Base-by-base conservation (phyloP, 805 yeast genomes). In the Phaffomyces opuntiae region DNA sequence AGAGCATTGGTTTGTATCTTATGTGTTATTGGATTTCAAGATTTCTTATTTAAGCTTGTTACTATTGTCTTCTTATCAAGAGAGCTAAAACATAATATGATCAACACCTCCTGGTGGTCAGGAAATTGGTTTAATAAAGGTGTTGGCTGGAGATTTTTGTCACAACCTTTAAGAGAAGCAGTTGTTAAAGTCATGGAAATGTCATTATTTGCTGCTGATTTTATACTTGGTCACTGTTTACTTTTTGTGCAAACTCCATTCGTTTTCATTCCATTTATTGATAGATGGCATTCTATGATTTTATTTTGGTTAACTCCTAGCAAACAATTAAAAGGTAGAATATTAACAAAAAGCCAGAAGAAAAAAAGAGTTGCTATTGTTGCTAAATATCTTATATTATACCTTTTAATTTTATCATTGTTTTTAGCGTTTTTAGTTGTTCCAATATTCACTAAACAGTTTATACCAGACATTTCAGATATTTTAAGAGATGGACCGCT, bases 31-130 rank as follows among this genome's bases (percentile, higher is more conserved):
- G 61, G 73, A 43, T 53, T 83, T 8, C 90, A 87, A 49, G 68
- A 74, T 21, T 61, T 79, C 44, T n/a, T 84, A 6, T 76, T 83
- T 57, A 77, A 77, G 45, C 41, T 73, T 1, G 44, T 79, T 5
- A 75, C 78, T 0, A 67, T 76, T 1, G 39, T 77, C 0, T 51
- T 81, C 5, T 60, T 86, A 36, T 75, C 85, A 8, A 71, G 83
- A 40, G 96, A 87, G 55, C 73, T 73, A 53, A 74, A 71, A 47
- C 78, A 74, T 51, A 83, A 75, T 50, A 73, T 68, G 39, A 65
- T 86, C 0, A 85, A 82, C 54, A 60, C 75, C 34, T 82, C 90
- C 3, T 83, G 88, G 87, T 84, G 90, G 89, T 75, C 87, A 11
- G 89, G 90, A 0, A 77, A 72, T 46, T 84, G 91, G 91, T 56